Percentiles rank a stretch among this genome's conserved stretches.
phyloP scores from a whole-genome alignment of 1,284 basidiomycete species.

The Ganoderma resinaceum region DNA sequence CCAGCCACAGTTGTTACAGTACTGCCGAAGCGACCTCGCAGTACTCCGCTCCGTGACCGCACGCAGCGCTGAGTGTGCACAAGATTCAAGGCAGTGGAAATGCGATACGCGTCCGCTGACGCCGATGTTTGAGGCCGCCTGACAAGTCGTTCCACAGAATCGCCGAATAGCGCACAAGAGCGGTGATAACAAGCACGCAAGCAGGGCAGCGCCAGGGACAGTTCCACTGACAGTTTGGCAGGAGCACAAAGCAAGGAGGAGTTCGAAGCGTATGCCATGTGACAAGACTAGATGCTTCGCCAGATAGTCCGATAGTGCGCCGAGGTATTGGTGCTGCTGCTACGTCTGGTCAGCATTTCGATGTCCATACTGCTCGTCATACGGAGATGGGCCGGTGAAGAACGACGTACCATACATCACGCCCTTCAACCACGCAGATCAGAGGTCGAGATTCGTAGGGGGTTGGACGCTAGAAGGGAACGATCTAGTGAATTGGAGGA shows the following conservation, averaged over 20 bases:
- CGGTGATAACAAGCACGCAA: neutral
- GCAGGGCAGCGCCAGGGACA: neutral
- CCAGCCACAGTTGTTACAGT: neutral
- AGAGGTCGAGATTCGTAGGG: neutral
- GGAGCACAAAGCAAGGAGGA: neutral
- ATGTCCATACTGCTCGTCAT: neutral
- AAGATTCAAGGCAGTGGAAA: neutral
- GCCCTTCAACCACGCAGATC: neutral
- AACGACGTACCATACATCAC: neutral
- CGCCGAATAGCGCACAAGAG: neutral
- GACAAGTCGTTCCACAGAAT: neutral
- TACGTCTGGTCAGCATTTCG: neutral
- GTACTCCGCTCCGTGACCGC: neutral
- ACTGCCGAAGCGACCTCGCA: neutral
- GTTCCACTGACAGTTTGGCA: neutral
- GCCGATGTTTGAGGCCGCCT: neutral
- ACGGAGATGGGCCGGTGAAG: neutral
- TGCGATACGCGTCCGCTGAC: neutral
- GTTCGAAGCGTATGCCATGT: neutral
- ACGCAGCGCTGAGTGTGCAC: neutral
- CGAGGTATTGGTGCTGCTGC: neutral
- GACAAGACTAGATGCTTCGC: neutral
- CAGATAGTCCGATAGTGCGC: conserved; percentile 1
- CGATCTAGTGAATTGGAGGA: neutral
- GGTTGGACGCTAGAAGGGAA: neutral